Percentiles rank a stretch among this genome's conserved stretches.
These are phyloP conservation scores for Fusarium napiforme DNA, from an alignment of 2,329 filamentous ascomycete genomes.

Conservation along the genomic window DNA sequence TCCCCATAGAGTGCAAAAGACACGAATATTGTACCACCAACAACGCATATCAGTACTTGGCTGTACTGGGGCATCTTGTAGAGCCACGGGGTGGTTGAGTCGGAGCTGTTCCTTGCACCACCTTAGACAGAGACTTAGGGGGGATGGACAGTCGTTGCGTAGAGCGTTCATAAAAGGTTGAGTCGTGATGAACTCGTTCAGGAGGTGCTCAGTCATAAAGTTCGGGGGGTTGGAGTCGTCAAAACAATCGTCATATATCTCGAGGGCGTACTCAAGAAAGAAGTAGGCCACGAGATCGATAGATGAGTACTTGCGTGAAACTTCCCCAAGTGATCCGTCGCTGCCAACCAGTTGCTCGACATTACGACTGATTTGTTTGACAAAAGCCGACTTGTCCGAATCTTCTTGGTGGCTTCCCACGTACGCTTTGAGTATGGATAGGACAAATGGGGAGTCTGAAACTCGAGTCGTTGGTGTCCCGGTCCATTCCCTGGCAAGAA, in stretches of 20 bases:
- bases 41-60: constrained; percentile 9
- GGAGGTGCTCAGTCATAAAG: constrained; percentile 26
- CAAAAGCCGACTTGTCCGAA: neutral
- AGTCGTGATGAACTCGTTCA: constrained; percentile 35
- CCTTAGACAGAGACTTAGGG: constrained; percentile 26
- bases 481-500: constrained; percentile 19
- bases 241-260: constrained; percentile 31
- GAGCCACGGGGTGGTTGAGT: constrained; percentile 20
- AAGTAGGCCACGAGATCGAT: constrained; percentile 40
- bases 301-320: constrained; percentile 22
- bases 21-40: constrained; percentile 39
- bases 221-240: constrained; percentile 1
- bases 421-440: constrained; percentile 33
- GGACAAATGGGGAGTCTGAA: constrained; percentile 20
- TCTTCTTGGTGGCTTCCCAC: constrained; percentile 27
- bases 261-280: constrained; percentile 35
- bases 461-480: neutral
- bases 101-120: constrained; percentile 40
- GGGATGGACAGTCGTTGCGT: constrained; percentile 1
- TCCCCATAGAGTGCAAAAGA: constrained; percentile 43
- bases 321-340: constrained; percentile 11
- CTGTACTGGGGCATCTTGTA: constrained; percentile 23
- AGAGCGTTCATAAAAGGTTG: constrained; percentile 30
- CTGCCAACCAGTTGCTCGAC: constrained; percentile 16
- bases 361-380: constrained; percentile 9